These are phyloP conservation scores for Cynara cardunculus DNA, from an alignment of 129 eudicot genomes.

Conservation along the genomic window DNA sequence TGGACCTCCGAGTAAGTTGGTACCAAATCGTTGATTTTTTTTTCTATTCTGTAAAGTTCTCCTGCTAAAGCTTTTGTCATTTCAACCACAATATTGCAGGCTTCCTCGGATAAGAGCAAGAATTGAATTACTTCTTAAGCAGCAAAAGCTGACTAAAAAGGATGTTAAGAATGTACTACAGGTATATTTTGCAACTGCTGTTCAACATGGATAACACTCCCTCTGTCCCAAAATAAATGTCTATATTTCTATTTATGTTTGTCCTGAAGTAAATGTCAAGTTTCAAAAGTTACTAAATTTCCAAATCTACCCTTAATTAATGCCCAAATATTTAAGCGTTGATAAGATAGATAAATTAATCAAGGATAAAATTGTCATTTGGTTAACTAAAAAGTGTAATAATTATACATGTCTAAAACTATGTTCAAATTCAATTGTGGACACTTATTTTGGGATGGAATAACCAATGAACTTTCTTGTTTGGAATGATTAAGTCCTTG, in stretches of 20 bases:
- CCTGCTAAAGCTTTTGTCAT: not conserved
- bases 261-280: not conserved
- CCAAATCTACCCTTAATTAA: not conserved
- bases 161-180: conserved; percentile 81
- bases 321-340: not conserved
- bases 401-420: not conserved
- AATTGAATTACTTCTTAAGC: conserved; percentile 83
- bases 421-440: not conserved
- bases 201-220: not conserved
- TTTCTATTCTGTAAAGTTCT: not conserved
- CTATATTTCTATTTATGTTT: not conserved
- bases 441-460: not conserved
- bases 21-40: not conserved
- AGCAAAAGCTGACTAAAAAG: conserved; percentile 76
- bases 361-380: not conserved
- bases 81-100: conserved; percentile 32
- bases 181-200: conserved; percentile 37
- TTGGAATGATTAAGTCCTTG: too few species aligned
- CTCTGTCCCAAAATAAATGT: not conserved
- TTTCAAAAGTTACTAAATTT: not conserved
- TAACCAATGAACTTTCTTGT: too few species aligned
- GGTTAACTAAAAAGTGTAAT: not conserved
- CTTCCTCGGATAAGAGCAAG: conserved; percentile 82
- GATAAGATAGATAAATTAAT: not conserved
- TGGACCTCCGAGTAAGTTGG: conserved; percentile 97